Evolutionary conservation across 179 eudicot genomes (phyloP).

Genomic region (Amaranthus tricolor): DNA sequence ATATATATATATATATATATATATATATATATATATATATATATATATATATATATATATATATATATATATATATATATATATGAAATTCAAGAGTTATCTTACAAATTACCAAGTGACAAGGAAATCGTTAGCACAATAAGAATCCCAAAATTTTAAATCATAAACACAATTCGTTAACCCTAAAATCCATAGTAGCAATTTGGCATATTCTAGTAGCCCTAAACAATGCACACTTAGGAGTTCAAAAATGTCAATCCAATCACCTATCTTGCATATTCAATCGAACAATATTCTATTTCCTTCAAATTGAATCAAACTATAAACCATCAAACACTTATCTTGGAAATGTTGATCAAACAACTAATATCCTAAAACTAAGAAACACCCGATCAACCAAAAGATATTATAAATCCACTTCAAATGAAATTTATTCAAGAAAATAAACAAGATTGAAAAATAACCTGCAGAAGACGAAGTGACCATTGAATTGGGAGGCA

Average conservation of each 20-base stretch:
- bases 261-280: neutral
- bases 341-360: too few species aligned
- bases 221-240: neutral
- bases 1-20: too few species aligned
- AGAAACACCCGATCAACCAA: neutral
- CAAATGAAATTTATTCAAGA: neutral
- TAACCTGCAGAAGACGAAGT: constrained; percentile 36
- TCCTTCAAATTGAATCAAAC: neutral
- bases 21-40: too few species aligned
- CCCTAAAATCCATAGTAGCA: too few species aligned
- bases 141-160: too few species aligned
- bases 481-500: constrained; percentile 9
- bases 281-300: neutral
- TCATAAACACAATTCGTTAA: neutral
- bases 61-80: too few species aligned
- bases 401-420: neutral
- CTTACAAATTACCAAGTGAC: too few species aligned
- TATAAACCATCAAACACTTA: too few species aligned
- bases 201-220: neutral
- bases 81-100: too few species aligned
- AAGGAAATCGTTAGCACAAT: too few species aligned
- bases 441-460: neutral
- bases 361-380: neutral
- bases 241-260: too few species aligned
- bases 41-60: too few species aligned